A percentile compares a stretch with the other conserved stretches of the same genome.
Evolutionary conservation across 169 alveolate species (phyloP).

Genomic region (Plasmodium knowlesi): DNA sequence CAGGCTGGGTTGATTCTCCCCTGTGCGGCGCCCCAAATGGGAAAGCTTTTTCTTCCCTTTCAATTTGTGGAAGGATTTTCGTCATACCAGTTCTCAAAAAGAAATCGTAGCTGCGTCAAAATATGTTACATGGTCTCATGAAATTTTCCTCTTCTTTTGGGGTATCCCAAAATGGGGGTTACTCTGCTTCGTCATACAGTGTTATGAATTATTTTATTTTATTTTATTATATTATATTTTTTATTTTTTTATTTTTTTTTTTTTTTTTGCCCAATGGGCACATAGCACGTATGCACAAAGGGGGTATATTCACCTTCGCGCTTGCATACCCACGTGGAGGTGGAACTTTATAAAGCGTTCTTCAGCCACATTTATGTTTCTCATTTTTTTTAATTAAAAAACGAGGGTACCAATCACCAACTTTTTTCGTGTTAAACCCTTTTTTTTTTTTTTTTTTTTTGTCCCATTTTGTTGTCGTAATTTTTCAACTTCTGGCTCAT

Average conservation of each 20-base stretch:
- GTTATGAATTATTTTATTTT: neutral
- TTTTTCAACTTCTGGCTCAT: neutral
- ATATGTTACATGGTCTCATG: neutral
- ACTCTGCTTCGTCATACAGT: neutral
- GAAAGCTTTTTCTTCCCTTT: neutral
- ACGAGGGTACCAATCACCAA: neutral
- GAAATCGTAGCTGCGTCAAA: neutral
- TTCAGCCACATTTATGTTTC: neutral
- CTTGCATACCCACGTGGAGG: neutral
- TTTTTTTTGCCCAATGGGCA: neutral
- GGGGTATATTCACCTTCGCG: neutral
- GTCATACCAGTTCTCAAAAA: neutral
- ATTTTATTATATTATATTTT: too few species aligned
- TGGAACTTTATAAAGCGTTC: neutral
- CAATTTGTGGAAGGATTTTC: neutral
- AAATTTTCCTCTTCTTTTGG: neutral
- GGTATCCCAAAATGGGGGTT: neutral
- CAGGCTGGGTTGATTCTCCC: neutral
- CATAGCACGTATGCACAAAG: neutral
- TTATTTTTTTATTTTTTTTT: too few species aligned
- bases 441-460: too few species aligned
- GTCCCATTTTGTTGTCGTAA: neutral
- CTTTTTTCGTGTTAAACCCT: neutral
- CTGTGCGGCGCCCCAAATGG: neutral
- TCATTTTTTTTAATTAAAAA: neutral